Conservation (phyloP, 192 early-diverging fungal genomes). For the Coemansia sp. region DNA sequence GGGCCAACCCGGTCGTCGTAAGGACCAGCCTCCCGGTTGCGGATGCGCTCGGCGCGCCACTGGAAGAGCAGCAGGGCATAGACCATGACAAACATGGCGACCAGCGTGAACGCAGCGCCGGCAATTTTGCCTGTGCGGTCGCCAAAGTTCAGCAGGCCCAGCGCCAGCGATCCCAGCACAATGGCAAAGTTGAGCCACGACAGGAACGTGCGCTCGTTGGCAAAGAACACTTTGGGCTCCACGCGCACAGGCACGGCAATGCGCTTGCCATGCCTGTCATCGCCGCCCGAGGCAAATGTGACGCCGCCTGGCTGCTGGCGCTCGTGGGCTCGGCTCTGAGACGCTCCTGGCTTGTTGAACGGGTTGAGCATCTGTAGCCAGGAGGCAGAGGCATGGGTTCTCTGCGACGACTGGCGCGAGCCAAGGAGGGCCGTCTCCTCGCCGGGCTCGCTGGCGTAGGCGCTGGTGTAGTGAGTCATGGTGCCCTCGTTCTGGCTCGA, state of each 20-base stretch:
- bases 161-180: slow-evolving; percentile 67
- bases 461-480: slow-evolving; percentile 18
- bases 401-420: not conserved
- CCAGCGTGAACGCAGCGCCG: slow-evolving; percentile 60
- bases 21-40: slow-evolving; percentile 60
- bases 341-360: not conserved
- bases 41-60: slow-evolving; percentile 65
- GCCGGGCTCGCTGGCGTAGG: slow-evolving; percentile 1
- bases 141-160: slow-evolving; percentile 79
- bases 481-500: slow-evolving; percentile 31
- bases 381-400: not conserved
- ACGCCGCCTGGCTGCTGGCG: slow-evolving; percentile 4
- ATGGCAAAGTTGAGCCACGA: slow-evolving; percentile 85
- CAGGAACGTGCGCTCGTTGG: slow-evolving; percentile 89
- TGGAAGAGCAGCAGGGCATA: slow-evolving; percentile 74
- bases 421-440: slow-evolving; percentile 32
- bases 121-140: slow-evolving; percentile 64
- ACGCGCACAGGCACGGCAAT: slow-evolving; percentile 70
- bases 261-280: no score
- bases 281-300: slow-evolving; percentile 17
- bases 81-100: slow-evolving; percentile 69
- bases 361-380: slow-evolving; percentile 36
- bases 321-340: not conserved
- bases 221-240: slow-evolving; percentile 93
- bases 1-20: slow-evolving; percentile 57